Conservation (phyloP, 2,329 filamentous ascomycete genomes). For the Hypocrella siamensis region DNA sequence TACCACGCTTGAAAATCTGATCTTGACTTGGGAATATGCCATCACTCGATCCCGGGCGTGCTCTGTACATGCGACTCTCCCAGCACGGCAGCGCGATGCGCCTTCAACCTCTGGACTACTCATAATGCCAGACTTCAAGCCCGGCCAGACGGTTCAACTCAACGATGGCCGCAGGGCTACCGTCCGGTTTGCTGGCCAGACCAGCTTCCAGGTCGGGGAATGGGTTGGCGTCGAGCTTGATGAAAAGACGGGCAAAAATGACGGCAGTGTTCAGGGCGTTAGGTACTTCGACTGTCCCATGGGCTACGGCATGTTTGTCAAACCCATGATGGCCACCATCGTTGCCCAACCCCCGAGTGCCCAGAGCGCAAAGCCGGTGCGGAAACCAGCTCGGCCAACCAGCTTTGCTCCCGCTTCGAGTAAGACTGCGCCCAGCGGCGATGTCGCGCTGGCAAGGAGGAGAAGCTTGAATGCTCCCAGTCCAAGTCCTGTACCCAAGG, state of each 20-base stretch:
- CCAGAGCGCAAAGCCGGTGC: constrained; percentile 20
- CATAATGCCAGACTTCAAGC: constrained; percentile 40
- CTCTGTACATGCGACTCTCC: not conserved
- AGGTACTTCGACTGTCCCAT: constrained; percentile 76
- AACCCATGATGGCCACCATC: constrained; percentile 51
- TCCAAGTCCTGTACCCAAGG: constrained; percentile 51
- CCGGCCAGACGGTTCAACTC: constrained; percentile 65
- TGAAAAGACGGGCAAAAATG: constrained; percentile 75
- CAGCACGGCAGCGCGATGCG: constrained; percentile 15
- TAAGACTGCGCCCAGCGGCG: constrained; percentile 24
- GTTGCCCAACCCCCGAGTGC: constrained; percentile 30
- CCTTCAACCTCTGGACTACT: constrained; percentile 9
- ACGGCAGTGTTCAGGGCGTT: constrained; percentile 77
- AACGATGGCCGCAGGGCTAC: constrained; percentile 61
- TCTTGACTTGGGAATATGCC: too few relatives aligned
- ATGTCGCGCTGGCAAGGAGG: constrained; percentile 41
- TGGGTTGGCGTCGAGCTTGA: constrained; percentile 88
- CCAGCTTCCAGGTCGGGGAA: constrained; percentile 64
- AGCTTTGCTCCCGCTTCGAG: constrained; percentile 28
- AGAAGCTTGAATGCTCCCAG: constrained; percentile 58
- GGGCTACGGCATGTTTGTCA: constrained; percentile 72
- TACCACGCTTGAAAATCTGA: not conserved
- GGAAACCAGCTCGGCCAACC: constrained; percentile 28
- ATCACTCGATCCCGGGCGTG: too few relatives aligned
- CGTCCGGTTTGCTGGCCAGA: constrained; percentile 68